A percentile compares a stretch with the other conserved stretches of the same genome.
phyloP scores from a whole-genome alignment of 495 filamentous ascomycete species.

The Neurospora intermedia region DNA sequence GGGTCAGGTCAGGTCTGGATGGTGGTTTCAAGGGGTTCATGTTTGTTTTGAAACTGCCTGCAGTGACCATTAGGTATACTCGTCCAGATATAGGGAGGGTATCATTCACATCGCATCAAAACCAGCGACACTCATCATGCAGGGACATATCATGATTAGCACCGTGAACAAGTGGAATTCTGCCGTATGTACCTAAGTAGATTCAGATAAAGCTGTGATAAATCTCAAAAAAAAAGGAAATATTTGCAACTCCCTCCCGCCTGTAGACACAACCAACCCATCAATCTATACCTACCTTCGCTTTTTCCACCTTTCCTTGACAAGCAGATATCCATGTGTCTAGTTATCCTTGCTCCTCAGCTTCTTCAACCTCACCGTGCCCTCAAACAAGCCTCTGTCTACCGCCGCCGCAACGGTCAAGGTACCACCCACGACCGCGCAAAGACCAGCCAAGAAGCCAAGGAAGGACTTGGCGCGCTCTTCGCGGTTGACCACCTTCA shows the following conservation, averaged over 20 bases:
- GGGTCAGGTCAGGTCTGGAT: neutral
- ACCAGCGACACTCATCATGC: neutral
- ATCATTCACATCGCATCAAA: neutral
- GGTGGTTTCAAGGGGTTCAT: neutral
- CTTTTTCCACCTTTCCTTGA: neutral
- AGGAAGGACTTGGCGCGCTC: conserved; percentile 76
- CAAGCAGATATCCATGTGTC: neutral
- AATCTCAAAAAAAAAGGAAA: neutral
- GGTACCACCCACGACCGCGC: conserved; percentile 89
- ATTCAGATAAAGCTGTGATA: neutral
- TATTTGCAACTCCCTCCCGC: neutral
- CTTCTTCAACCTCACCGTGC: conserved; percentile 74
- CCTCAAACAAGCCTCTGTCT: conserved; percentile 87
- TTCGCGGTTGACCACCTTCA: conserved; percentile 99
- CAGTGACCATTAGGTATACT: neutral
- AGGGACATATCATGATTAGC: neutral
- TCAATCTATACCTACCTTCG: neutral
- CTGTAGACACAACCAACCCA: neutral
- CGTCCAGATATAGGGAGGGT: neutral
- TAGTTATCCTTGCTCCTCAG: conserved; percentile 51
- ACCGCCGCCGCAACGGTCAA: conserved; percentile 91
- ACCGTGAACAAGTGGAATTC: neutral
- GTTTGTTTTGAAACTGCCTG: neutral
- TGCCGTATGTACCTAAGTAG: neutral
- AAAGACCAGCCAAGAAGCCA: conserved; percentile 85